Percentiles rank a stretch among this genome's conserved stretches.
Conservation (phyloP, 441 rosid genomes). For the Erodium texanum region DNA sequence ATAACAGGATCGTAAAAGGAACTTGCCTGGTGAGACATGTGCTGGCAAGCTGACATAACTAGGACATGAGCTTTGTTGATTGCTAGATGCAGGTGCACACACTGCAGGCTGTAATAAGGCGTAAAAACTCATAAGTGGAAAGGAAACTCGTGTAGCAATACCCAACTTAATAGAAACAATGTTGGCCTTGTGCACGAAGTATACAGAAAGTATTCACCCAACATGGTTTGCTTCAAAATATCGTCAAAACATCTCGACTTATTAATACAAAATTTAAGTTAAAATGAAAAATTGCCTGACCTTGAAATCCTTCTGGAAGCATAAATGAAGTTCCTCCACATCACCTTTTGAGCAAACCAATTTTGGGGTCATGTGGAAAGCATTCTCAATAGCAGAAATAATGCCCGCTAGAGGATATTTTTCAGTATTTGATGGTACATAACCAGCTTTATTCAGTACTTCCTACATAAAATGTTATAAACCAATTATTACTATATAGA, state of each 20-base stretch:
- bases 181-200: too few relatives aligned
- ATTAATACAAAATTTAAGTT: background rate
- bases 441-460: slow-evolving; percentile 76
- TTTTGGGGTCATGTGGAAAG: slow-evolving; percentile 64
- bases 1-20: background rate
- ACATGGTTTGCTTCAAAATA: background rate
- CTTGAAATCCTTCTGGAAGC: slow-evolving; percentile 84
- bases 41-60: slow-evolving; percentile 69
- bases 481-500: slow-evolving; percentile 5
- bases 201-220: background rate
- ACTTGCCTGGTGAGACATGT: slow-evolving; percentile 47
- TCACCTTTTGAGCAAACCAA: slow-evolving; percentile 58
- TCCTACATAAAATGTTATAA: slow-evolving; percentile 35
- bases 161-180: background rate
- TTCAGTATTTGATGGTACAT: slow-evolving; percentile 75
- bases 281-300: slow-evolving; percentile 28
- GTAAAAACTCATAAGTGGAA: slow-evolving; percentile 12
- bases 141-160: background rate
- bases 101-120: slow-evolving; percentile 56
- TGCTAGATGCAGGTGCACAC: slow-evolving; percentile 30
- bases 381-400: slow-evolving; percentile 74
- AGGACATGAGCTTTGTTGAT: slow-evolving; percentile 56
- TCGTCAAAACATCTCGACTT: background rate
- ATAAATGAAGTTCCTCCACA: slow-evolving; percentile 61
- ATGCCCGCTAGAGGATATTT: slow-evolving; percentile 88